Evolutionary conservation across 331 rosid species (phyloP), one percentile per base, ranked within the genome.

Genomic region (Saraca asoca): DNA sequence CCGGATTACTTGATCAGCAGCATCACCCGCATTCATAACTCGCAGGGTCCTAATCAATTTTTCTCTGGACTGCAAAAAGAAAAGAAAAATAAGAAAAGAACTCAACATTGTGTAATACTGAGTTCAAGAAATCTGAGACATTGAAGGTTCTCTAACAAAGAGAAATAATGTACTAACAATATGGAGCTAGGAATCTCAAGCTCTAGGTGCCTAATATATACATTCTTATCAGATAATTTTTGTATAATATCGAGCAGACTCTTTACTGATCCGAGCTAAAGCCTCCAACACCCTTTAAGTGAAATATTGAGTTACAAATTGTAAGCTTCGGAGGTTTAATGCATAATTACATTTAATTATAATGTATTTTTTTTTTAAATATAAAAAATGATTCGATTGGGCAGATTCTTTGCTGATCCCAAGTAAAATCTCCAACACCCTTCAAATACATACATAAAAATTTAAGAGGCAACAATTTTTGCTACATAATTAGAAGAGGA

Each of bases 11-110:
- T 90, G 99, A 86, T 94, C 99, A 43, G 90, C 92, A 24, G 97
- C 96, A 62, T 94, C 99, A 56, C 96, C 99, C 11, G 95, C 97
- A 86, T 86, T 86, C 84, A 94, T 88, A 67, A 85, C 86, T 62
- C 97, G 85, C 67, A 94, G 82, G 74, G 85, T 87, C 85, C 85
- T 83, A 58, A 88, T 52, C 79, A 94, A 79, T 71, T 80, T 85
- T 58, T 94, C 99, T 80, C 97, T 90, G 20, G 95, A 83, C 99
- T 94, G 95, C 56, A 79, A 82, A n/a, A 57, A 69, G 39, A 35
- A 33, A 12, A 3, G 31, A 24, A 24, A 24, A 24, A 24, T 24
- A 62, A 41, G 43, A 65, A 44, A 71, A 56, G 54, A 65, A 52
- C 24, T 52, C 35, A 76, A 10, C 7, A 76, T n/a, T 4, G 42